Evolutionary conservation across 352 stramenopile genomes (phyloP), one percentile per base, ranked within the genome.

Genomic region (Globisporangium cederbergense): DNA sequence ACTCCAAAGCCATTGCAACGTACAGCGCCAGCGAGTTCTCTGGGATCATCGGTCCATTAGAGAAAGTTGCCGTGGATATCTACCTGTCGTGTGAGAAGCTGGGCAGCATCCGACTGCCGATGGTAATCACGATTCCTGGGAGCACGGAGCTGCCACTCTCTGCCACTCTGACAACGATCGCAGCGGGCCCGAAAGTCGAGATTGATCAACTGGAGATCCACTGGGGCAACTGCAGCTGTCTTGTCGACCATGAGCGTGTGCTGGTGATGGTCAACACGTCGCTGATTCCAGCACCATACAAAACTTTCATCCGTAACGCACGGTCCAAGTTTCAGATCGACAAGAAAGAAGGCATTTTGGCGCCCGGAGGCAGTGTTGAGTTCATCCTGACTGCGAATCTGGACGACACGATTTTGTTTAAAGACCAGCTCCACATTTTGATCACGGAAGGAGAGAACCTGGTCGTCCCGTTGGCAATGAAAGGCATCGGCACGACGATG

Each of bases 401-500:
- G n/a, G 95, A 98, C 72, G 96, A 98, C 64, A 97, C 92, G 18
- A 77, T 91, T 6, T 50, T 90, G 13, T 94, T 97, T 70, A 95
- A 94, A 60, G 96, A 99, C 64, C 89, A 98, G 62, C 76, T 99
- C 1, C 89, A 98, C 66, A 89, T 98, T 54, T 74, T 98, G 54
- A 82, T 98, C 22, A 75, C 79, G 0, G 90, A 98, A 54, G 95
- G 95, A 11, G 92, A 97, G 2, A 98, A 90, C 38, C 46, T 98
- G 7, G 71, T 95, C 2, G 74, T 99, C 5, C 88, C 91, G 0
- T 77, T 98, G 9, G 68, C 76, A 8, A 97, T 97, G 51, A 90
- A 83, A 74, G 96, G 96, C n/a, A 93, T 83, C 22, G 96, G 95
- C 13, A 98, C 94, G 16, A 99, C 95, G 8, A 97, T 98, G 72